These are phyloP conservation scores for Climacium dendroides DNA, from an alignment of 225 moss, liverwort and hornwort genomes.

Conservation along the genomic window DNA sequence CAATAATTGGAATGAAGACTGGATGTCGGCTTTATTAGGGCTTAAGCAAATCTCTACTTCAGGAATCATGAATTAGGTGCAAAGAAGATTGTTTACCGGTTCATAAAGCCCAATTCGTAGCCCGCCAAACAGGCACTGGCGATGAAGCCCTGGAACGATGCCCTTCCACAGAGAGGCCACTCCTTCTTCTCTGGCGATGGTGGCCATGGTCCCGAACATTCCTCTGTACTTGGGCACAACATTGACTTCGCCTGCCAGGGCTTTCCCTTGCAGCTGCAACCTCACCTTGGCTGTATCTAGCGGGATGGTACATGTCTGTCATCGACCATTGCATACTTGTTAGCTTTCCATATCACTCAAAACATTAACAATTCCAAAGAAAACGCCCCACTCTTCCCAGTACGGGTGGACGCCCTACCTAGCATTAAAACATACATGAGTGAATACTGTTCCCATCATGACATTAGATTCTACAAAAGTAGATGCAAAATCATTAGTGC, in stretches of 20 bases:
- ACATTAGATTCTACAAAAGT: not conserved
- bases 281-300: conserved; percentile 95
- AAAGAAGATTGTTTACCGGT: conserved; percentile 32
- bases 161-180: conserved; percentile 71
- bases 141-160: conserved; percentile 86
- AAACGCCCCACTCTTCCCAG: not conserved
- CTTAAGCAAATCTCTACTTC: not conserved
- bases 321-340: not conserved
- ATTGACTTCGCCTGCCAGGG: conserved; percentile 46
- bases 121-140: conserved; percentile 91
- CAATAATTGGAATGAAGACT: too few relatives aligned
- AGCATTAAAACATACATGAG: not conserved
- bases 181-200: conserved; percentile 86
- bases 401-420: not conserved
- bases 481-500: not conserved
- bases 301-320: conserved; percentile 83
- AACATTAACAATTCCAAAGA: not conserved
- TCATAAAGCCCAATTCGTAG: conserved; percentile 94
- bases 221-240: conserved; percentile 70
- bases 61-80: not conserved
- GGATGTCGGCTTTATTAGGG: not conserved
- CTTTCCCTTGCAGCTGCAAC: conserved; percentile 88
- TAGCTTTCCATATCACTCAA: not conserved
- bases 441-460: not conserved
- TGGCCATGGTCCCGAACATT: conserved; percentile 78